phyloP scores from a whole-genome alignment of 2,329 filamentous ascomycete species.

The Juglanconis oblonga region DNA sequence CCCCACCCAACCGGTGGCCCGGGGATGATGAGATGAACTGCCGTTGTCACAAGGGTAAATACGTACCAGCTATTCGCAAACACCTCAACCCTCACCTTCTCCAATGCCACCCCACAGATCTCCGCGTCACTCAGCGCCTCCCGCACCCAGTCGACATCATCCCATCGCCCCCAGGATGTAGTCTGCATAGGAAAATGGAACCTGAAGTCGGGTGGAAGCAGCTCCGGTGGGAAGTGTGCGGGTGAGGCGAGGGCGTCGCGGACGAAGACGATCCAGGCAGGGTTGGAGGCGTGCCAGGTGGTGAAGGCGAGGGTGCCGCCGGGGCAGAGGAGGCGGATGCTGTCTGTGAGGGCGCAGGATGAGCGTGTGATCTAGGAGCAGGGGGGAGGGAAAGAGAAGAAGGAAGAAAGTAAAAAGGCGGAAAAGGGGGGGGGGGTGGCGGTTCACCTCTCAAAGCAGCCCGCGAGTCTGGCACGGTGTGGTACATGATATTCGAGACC shows the following conservation, averaged over 20 bases:
- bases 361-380: neutral
- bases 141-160: constrained; percentile 37
- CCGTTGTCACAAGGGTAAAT: too few species aligned
- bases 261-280: constrained; percentile 37
- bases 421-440: too few species aligned
- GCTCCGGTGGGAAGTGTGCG: constrained; percentile 35
- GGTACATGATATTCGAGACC: constrained; percentile 25
- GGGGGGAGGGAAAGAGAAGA: neutral
- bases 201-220: constrained; percentile 28
- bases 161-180: constrained; percentile 38
- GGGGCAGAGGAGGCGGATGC: constrained; percentile 36
- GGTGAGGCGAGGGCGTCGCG: constrained; percentile 33
- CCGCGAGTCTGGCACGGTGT: constrained; percentile 26
- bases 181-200: constrained; percentile 35
- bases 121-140: constrained; percentile 33
- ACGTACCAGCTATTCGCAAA: constrained; percentile 20
- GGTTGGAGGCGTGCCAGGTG: constrained; percentile 29
- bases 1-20: too few species aligned
- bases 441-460: constrained; percentile 24
- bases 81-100: constrained; percentile 34
- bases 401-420: neutral
- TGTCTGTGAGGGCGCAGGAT: constrained; percentile 26
- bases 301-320: constrained; percentile 38
- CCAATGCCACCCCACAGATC: constrained; percentile 20
- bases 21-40: too few species aligned